Evolutionary conservation across 257 asterid species (phyloP), one percentile per base, ranked within the genome.

Genomic region (Rehmannia glutinosa): DNA sequence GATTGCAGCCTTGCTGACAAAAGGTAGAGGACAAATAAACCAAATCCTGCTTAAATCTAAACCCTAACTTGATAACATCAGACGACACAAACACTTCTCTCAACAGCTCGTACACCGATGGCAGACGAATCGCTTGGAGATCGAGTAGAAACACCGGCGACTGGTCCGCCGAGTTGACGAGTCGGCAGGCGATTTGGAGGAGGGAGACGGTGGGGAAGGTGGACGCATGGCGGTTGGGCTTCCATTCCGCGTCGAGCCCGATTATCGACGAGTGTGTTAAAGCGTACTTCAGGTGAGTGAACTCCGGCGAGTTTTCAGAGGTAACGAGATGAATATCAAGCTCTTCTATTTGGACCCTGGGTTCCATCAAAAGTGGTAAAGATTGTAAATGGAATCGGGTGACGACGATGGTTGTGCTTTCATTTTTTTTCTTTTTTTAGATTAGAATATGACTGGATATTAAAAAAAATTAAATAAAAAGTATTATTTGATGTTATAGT

Each of bases 201-300:
- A 93, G 88, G 8, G 96, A 74, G 58, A 90, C 97, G 67, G 84
- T 58, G 72, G 99, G 96, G 70, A 82, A 90, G 24, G 92, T 77
- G 69, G 89, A 62, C 6, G 78, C 59, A 33, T 54, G 68, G 71
- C 84, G 87, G 30, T 83, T 72, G 65, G 97, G 96, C 76, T 90
- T 90, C 99, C 97, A 90, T 79, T 93, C 99, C 4, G 96, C 96
- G 78, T 93, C 99, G 78, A 93, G 91, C 2, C 88, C 95, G 75
- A 90, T 74, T 39, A 91, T 55, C 4, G 85, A 70, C 3, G 97
- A 86, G 64, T 77, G 92, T 74, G 84, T 77, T 57, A 93, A 71
- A 46, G 90, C 84, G 81, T 75, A 66, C 19, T 27, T 74, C 57
- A 85, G 75, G 55, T 73, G 86, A 58, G 76, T 55, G 79, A 93